Conservation (phyloP, 257 asterid genomes). For the Lycium barbarum region DNA sequence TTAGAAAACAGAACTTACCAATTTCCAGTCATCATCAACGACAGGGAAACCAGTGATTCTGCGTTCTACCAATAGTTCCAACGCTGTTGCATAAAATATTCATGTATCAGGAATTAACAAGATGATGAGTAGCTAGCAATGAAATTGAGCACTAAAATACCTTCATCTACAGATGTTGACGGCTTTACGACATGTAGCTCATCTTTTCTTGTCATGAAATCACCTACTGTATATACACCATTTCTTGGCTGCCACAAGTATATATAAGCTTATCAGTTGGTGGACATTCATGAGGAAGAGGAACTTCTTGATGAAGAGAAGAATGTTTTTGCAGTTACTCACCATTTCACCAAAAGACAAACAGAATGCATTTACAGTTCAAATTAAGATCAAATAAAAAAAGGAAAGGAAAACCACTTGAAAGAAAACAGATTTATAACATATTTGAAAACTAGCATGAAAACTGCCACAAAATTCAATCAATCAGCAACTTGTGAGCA, state of each 20-base stretch:
- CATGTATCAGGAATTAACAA: background rate
- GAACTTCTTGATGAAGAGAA: background rate
- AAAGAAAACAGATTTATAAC: background rate
- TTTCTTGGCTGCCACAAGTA: constrained; percentile 50
- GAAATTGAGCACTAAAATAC: constrained; percentile 39
- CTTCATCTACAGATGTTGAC: constrained; percentile 77
- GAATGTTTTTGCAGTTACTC: background rate
- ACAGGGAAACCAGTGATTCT: constrained; percentile 89
- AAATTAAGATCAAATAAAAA: background rate
- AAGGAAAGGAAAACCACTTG: background rate
- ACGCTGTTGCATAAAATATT: constrained; percentile 47
- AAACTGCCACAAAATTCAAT: background rate
- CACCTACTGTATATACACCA: constrained; percentile 75
- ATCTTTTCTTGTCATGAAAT: constrained; percentile 76
- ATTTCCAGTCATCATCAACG: constrained; percentile 77
- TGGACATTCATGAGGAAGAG: constrained; percentile 8
- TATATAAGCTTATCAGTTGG: background rate
- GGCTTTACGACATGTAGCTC: constrained; percentile 76
- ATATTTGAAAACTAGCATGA: background rate
- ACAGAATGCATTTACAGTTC: background rate
- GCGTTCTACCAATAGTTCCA: constrained; percentile 76
- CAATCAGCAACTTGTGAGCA: background rate
- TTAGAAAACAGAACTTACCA: constrained; percentile 51
- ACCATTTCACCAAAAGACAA: too few species aligned
- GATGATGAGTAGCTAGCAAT: constrained; percentile 8